Percentiles rank a stretch among this genome's conserved stretches.
Conservation (phyloP, 179 eudicot species). For the Spergularia azorica region DNA sequence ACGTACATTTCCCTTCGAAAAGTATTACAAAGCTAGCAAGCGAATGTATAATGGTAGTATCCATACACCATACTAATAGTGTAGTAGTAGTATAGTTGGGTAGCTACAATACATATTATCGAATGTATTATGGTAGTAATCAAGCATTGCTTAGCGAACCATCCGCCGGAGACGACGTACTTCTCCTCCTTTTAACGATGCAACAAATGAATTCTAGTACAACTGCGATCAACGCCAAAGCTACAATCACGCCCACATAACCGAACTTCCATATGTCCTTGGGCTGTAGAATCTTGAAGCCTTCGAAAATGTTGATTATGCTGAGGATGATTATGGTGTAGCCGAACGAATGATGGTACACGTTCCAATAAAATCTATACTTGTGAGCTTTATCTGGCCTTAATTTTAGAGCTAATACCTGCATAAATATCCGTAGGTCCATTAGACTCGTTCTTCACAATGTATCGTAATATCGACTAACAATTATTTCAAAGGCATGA, state of each 20-base stretch:
- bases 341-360: conserved; percentile 55
- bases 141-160: background rate
- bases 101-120: no score
- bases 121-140: no score
- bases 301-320: conserved; percentile 56
- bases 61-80: no score
- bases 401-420: conserved; percentile 49
- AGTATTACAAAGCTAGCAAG: no score
- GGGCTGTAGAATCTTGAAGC: conserved; percentile 52
- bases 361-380: conserved; percentile 55
- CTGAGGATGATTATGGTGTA: conserved; percentile 41
- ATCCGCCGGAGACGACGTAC: background rate
- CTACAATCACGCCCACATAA: conserved; percentile 39
- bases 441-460: background rate
- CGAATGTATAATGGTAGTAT: no score
- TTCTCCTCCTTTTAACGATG: conserved; percentile 42
- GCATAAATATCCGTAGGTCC: background rate
- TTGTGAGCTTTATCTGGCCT: conserved; percentile 70
- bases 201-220: conserved; percentile 39
- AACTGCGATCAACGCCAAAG: conserved; percentile 32
- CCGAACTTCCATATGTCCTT: conserved; percentile 44
- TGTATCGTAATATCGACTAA: background rate
- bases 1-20: no score
- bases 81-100: no score
- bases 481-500: background rate